Conservation (phyloP, 106 monocot species). For the Dendrobium catenatum region DNA sequence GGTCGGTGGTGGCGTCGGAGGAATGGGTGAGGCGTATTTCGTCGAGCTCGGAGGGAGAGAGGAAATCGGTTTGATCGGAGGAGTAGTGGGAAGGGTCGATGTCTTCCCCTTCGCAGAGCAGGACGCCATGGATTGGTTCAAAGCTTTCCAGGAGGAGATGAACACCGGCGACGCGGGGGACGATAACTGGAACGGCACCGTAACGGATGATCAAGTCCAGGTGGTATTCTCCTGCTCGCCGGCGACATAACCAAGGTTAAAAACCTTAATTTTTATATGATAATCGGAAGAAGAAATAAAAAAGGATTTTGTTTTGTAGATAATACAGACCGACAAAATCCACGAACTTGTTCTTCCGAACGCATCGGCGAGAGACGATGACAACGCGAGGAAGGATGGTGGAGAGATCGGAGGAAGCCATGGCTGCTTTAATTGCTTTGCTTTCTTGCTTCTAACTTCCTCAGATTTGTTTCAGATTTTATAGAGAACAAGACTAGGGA, state of each 20-base stretch:
- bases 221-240: constrained; percentile 74
- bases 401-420: constrained; percentile 42
- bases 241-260: background rate
- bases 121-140: constrained; percentile 91
- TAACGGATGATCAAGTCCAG: constrained; percentile 82
- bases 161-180: constrained; percentile 82
- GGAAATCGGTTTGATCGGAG: constrained; percentile 21
- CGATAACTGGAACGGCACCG: constrained; percentile 86
- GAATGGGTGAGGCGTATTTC: constrained; percentile 62
- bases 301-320: background rate
- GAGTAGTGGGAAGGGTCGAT: constrained; percentile 75
- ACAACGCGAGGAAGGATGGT: constrained; percentile 72
- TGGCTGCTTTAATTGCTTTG: background rate
- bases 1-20: constrained; percentile 70
- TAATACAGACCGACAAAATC: constrained; percentile 76
- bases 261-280: background rate
- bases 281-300: background rate
- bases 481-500: background rate
- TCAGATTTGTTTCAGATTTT: background rate
- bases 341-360: constrained; percentile 99
- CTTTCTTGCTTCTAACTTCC: background rate
- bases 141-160: constrained; percentile 81
- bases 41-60: constrained; percentile 53
- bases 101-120: constrained; percentile 98
- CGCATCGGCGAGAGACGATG: constrained; percentile 84